A percentile compares a stretch with the other conserved stretches of the same genome.
Evolutionary conservation across 1,284 basidiomycete genomes (phyloP).

Genomic region (Apiotrichum gamsii): DNA sequence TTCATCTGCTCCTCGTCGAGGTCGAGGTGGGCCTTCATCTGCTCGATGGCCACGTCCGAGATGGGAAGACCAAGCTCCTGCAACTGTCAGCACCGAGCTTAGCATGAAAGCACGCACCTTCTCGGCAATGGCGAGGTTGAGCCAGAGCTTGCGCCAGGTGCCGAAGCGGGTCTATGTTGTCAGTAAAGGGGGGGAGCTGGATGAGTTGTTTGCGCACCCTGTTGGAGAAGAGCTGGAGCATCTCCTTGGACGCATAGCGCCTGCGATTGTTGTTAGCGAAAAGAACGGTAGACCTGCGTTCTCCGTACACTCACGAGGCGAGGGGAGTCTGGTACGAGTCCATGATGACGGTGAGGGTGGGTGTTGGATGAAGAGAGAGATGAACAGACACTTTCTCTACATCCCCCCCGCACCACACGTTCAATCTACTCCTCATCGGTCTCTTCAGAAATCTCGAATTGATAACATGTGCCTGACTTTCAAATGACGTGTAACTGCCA

Average conservation of each 20-base stretch:
- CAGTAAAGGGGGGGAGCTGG: neutral
- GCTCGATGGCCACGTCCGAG: slow-evolving; percentile 79
- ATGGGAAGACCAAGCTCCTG: slow-evolving; percentile 82
- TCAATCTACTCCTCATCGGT: too few species aligned
- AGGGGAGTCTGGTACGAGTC: slow-evolving; percentile 53
- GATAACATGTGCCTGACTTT: too few species aligned
- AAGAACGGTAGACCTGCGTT: neutral
- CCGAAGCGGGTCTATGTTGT: slow-evolving; percentile 75
- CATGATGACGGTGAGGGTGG: slow-evolving; percentile 29
- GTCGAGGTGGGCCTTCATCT: slow-evolving; percentile 89
- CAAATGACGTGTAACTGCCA: too few species aligned
- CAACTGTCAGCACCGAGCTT: neutral
- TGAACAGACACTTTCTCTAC: neutral
- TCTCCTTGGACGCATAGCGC: slow-evolving; percentile 98
- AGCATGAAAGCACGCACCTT: slow-evolving; percentile 49
- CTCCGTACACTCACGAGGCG: slow-evolving; percentile 43
- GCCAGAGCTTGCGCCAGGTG: slow-evolving; percentile 96
- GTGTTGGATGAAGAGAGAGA: neutral
- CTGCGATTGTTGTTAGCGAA: slow-evolving; percentile 49
- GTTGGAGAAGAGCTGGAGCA: slow-evolving; percentile 94
- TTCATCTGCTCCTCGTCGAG: slow-evolving; percentile 87
- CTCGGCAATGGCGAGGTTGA: slow-evolving; percentile 92
- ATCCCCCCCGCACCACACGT: too few species aligned
- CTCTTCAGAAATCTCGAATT: too few species aligned
- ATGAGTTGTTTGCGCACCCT: neutral